Base-by-base conservation (phyloP, 2,329 filamentous ascomycete species). In the Beauveria medogensis region DNA sequence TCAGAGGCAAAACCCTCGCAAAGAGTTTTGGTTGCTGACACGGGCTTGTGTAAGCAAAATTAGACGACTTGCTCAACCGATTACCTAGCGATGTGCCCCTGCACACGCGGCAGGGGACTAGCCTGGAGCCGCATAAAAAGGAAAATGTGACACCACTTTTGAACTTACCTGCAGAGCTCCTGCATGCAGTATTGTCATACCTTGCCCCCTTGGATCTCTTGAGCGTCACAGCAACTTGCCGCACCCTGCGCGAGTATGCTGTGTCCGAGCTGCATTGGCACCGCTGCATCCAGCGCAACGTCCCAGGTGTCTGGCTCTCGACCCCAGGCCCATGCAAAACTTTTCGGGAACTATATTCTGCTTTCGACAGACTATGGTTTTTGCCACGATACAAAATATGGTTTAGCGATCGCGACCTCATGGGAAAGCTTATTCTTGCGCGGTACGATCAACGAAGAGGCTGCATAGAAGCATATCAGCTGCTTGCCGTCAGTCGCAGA, bases 351-450 rank as follows among this genome's bases (percentile, higher is more conserved):
- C 82, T 96, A 2, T 96, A 89, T 71, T 76, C 81, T 47, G 80
- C 86, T 22, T 89, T 94, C 70, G 82, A 94, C 64, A 87, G 88
- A 0, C 85, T 87, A 67, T 97, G 92, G 92, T 96, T 96, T 68
- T 78, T 97, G 1, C 80, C 90, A 0, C 85, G 83, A 56, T 80
- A 90, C 70, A 92, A 90, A 72, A 78, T 97, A 64, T 97, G 92
- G 92, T 93, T 96, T 69, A 83, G 85, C 62, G 91, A 96, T 72
- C 81, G 79, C 2, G 82, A 86, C 34, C 80, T 91, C 53, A 87
- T 82, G 2, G 92, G 92, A 0, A 89, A 88, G 69, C 73, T 96
- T 47, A 80, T 96, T 28, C 69, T 96, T 44, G 81, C 82, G n/a
- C 85, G 89, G 14, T 97, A 92, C 69, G 86, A 96, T 69, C 82